phyloP scores from a whole-genome alignment of 306 rosid genomes.

The Quercus wislizeni region DNA sequence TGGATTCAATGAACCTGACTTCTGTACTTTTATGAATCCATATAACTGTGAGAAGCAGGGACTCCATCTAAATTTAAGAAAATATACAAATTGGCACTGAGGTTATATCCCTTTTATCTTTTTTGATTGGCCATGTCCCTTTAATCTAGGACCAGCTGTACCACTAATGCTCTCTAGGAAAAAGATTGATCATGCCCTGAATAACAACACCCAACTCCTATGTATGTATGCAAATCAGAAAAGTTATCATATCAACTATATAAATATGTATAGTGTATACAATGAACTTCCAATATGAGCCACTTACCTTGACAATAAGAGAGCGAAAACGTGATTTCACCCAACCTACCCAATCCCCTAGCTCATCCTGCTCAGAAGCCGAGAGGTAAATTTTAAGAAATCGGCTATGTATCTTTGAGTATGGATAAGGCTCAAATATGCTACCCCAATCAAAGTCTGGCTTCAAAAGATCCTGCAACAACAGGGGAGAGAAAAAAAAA shows the following conservation, averaged over 20 bases:
- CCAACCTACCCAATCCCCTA: constrained; percentile 47
- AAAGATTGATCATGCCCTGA: not conserved
- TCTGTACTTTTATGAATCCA: not conserved
- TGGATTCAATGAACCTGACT: not conserved
- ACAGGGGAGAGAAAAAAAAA: constrained; percentile 11
- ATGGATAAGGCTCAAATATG: constrained; percentile 37
- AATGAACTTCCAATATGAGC: constrained; percentile 8
- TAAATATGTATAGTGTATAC: not conserved
- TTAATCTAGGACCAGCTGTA: too few species aligned
- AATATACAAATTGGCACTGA: not conserved
- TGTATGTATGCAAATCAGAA: too few species aligned
- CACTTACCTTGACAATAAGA: constrained; percentile 39
- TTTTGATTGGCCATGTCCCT: too few species aligned
- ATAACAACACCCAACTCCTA: too few species aligned
- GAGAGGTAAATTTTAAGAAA: constrained; percentile 43
- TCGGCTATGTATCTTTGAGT: constrained; percentile 20
- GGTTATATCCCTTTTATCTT: not conserved
- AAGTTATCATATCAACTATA: not conserved
- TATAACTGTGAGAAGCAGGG: not conserved
- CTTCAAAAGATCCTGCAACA: constrained; percentile 37
- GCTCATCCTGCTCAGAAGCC: constrained; percentile 21
- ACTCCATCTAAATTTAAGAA: not conserved
- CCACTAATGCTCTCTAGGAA: too few species aligned
- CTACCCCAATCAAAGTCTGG: constrained; percentile 36
- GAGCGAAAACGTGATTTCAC: constrained; percentile 40